Evolutionary conservation across 768 basidiomycete species (phyloP), one percentile per base, ranked within the genome.

Genomic region (Lentinula edodes): DNA sequence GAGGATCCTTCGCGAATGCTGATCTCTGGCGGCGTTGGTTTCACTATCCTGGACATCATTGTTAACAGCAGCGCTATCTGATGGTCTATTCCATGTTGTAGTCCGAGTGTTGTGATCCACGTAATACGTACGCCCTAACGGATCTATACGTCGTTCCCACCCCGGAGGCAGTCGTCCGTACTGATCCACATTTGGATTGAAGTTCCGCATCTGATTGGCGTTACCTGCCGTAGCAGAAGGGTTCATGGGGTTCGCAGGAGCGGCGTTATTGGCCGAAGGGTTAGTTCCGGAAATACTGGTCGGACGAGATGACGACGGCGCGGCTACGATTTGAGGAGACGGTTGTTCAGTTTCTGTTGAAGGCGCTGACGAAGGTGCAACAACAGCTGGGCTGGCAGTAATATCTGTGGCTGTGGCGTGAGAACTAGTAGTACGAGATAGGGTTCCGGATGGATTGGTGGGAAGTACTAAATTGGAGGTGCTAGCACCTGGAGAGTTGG

Each of bases 41-140:
- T 91, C 91, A 58, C 73, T 86, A 66, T 89, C 87, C 71, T 91
- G 90, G 5, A 82, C 77, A 39, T 78, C 83, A 52, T 76, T 82
- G 69, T 96, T 95, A 13, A 82, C 86, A 3, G 85, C 82, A 50
- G 90, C 88, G 68, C 81, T 93, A 12, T 84, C 75, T 23, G 89
- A 91, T 6, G 96, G 96, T 16, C 97, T 80, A 71, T 93, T 95
- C 97, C 97, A 99, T 0, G 97, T 98, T 6, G 97, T 99, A 12
- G 90, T 92, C 60, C 97, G 89, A 8, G 93, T 93, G 73, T 98
- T 98, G 76, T 98, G 97, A 71, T 99, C 97, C 59, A 99, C 97
- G 72, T 98, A 99, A 73, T 99, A 99, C 6, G 93, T 96, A 60
- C 97, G 80, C 8, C 90, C 97, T 28, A 98, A 84, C 36, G 97